Evolutionary conservation across 108 stramenopile genomes (phyloP).

Genomic region (Cyclotella choctawhatcheeana): DNA sequence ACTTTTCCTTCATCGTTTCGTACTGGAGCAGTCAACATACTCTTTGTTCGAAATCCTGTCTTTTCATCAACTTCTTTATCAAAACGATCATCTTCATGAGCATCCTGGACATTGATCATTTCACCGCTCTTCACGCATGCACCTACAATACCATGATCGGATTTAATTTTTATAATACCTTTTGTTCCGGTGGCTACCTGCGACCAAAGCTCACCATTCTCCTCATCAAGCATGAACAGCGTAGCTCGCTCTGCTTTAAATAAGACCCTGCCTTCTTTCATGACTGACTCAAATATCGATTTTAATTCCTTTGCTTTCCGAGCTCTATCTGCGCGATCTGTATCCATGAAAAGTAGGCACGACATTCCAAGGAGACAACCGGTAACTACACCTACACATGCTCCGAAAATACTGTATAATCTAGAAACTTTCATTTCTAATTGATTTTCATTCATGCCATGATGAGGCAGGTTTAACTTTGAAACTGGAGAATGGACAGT

Average conservation of each 20-base stretch:
- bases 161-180: slow-evolving; percentile 53
- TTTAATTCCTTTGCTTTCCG: slow-evolving; percentile 69
- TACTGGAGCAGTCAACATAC: slow-evolving; percentile 60
- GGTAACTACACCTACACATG: slow-evolving; percentile 75
- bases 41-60: slow-evolving; percentile 69
- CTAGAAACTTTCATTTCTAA: slow-evolving; percentile 45
- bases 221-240: slow-evolving; percentile 60
- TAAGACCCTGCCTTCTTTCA: slow-evolving; percentile 53
- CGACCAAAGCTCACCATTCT: slow-evolving; percentile 53
- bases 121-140: slow-evolving; percentile 35
- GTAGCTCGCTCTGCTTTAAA: slow-evolving; percentile 63
- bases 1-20: slow-evolving; percentile 43
- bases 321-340: slow-evolving; percentile 66
- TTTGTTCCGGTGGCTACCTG: slow-evolving; percentile 52
- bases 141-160: slow-evolving; percentile 54
- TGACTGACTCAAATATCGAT: slow-evolving; percentile 64
- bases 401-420: slow-evolving; percentile 57
- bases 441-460: slow-evolving; percentile 65
- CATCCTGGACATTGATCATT: slow-evolving; percentile 60
- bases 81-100: slow-evolving; percentile 65
- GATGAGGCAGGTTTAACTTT: slow-evolving; percentile 59
- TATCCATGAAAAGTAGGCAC: slow-evolving; percentile 83
- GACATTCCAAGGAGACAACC: slow-evolving; percentile 89
- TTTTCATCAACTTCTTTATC: slow-evolving; percentile 57
- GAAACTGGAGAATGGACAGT: no score